Percentiles rank a stretch among this genome's conserved stretches.
Evolutionary conservation across 2,329 filamentous ascomycete genomes (phyloP).

Genomic region (Talaromyces amestolkiae): DNA sequence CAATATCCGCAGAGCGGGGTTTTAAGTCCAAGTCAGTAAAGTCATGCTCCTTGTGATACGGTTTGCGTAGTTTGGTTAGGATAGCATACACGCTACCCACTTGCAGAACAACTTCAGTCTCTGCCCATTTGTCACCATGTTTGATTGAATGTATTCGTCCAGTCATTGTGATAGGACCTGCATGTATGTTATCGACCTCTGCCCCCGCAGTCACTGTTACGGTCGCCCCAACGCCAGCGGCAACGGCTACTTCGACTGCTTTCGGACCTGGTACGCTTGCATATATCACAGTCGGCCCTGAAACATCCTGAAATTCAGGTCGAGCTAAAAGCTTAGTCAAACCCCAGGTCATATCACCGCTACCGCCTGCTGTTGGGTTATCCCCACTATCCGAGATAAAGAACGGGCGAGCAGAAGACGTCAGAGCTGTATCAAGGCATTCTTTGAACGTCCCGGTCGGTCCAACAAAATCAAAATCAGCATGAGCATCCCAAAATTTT

Average conservation of each 20-base stretch:
- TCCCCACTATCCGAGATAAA: conserved; percentile 58
- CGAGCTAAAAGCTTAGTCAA: conserved; percentile 47
- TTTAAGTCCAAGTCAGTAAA: conserved; percentile 50
- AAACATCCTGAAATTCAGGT: conserved; percentile 43
- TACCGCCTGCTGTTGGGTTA: conserved; percentile 56
- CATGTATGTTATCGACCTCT: conserved; percentile 50
- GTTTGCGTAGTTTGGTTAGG: conserved; percentile 53
- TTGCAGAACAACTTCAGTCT: conserved; percentile 50
- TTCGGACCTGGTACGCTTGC: conserved; percentile 52
- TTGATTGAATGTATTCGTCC: conserved; percentile 52
- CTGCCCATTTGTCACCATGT: conserved; percentile 50
- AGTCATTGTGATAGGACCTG: conserved; percentile 52
- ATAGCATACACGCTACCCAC: conserved; percentile 54
- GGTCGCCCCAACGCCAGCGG: conserved; percentile 47
- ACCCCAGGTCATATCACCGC: conserved; percentile 55
- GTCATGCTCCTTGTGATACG: conserved; percentile 54
- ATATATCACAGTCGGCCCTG: conserved; percentile 50
- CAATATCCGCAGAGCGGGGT: conserved; percentile 50
- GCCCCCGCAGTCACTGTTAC: conserved; percentile 54
- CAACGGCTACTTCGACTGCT: conserved; percentile 43
- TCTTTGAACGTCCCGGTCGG: conserved; percentile 49
- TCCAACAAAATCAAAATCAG: conserved; percentile 53
- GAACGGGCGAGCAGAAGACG: conserved; percentile 44
- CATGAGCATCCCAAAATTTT: conserved; percentile 49
- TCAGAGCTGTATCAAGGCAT: conserved; percentile 49